Evolutionary conservation across 2,329 filamentous ascomycete genomes (phyloP).

Genomic region (Xylaria sp.): DNA sequence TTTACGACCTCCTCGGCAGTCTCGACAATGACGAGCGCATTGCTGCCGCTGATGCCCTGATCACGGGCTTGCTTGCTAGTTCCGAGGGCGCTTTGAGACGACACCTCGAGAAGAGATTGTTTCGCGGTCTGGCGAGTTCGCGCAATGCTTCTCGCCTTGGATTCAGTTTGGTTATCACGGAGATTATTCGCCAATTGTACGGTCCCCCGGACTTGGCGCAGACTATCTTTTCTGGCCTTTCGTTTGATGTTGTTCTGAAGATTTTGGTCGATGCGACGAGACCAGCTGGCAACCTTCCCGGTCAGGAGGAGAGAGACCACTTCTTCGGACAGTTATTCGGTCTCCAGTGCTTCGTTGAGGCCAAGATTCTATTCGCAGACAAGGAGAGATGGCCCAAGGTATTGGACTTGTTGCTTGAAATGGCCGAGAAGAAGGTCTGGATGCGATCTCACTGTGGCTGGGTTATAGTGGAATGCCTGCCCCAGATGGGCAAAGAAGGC

Average conservation of each 20-base stretch:
- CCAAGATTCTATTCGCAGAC: conserved; percentile 62
- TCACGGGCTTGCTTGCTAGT: conserved; percentile 49
- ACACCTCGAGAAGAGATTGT: conserved; percentile 63
- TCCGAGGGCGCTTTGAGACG: conserved; percentile 51
- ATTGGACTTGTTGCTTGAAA: conserved; percentile 65
- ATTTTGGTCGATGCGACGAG: conserved; percentile 53
- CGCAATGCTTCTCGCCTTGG: conserved; percentile 83
- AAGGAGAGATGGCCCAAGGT: conserved; percentile 59
- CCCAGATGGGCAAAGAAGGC: conserved; percentile 54
- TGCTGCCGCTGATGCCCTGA: conserved; percentile 52
- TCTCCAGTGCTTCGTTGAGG: conserved; percentile 77
- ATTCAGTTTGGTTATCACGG: conserved; percentile 82
- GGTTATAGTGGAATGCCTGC: conserved; percentile 68
- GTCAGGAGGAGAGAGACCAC: conserved; percentile 79
- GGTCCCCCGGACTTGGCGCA: conserved; percentile 42
- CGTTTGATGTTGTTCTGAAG: conserved; percentile 50
- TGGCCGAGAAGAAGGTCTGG: conserved; percentile 82
- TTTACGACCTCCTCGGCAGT: conserved; percentile 59
- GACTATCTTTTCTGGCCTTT: conserved; percentile 47
- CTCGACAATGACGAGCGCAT: conserved; percentile 53
- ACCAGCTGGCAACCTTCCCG: conserved; percentile 47
- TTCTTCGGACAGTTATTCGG: conserved; percentile 83
- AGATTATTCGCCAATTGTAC: conserved; percentile 69
- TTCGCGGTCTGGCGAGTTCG: conserved; percentile 83
- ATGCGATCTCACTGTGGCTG: conserved; percentile 81